Evolutionary conservation across 106 monocot species (phyloP), one percentile per base, ranked within the genome.

Genomic region (Allium sativum): DNA sequence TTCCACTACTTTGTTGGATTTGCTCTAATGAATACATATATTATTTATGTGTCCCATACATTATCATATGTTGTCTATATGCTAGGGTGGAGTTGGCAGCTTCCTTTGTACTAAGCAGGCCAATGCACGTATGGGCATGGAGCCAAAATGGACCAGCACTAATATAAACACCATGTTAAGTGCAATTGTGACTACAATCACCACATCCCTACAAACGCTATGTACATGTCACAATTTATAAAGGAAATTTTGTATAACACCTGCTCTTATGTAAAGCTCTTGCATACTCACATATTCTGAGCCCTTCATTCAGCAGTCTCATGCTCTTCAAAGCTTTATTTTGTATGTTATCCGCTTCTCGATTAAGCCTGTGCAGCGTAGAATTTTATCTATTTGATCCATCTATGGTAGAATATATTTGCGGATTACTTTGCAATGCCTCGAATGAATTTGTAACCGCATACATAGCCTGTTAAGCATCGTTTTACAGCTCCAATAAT

Each of bases 281-380:
- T 31, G 31, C 31, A 31, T 31, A 59, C 91, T 84, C 73, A 98
- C 96, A 98, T 48, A 56, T 85, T 22, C 78, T 72, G 52, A 98
- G 82, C 17, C 87, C 91, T 20, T 61, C 82, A 50, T 78, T 75
- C 58, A 91, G 76, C 22, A 56, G 43, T 11, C 58, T 42, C 71
- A 78, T 75, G 12, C 45, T 80, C 55, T 70, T 80, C 40, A 70
- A 48, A 0, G 91, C 87, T 73, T 82, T 88, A 12, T 50, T 66
- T 55, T 82, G 70, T 55, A 98, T 82, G 14, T 63, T 67, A 7
- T 52, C 77, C 2, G 84, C 81, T 15, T 91, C 91, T 15, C 52
- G 55, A 45, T 70, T 68, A 12, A 98, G 81, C 45, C 54, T 80
- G 21, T 68, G 42, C 1, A 70, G 72, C 15, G 90, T 80, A 16